Evolutionary conservation across 176 grass and related monocot species (phyloP).

Genomic region (Themeda triandra): DNA sequence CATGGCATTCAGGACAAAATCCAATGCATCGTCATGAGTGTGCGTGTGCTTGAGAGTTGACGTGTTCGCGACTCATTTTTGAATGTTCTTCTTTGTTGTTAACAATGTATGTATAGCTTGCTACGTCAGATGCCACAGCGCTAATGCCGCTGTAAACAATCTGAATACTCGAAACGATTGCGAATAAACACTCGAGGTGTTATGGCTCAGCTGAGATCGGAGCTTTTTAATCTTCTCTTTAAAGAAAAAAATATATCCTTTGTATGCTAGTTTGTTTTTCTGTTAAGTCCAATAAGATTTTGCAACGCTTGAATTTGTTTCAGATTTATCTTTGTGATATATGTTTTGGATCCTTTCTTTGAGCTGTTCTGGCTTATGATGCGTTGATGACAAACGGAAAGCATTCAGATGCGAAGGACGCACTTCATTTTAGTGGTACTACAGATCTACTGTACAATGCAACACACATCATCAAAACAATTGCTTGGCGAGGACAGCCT

Average conservation of each 20-base stretch:
- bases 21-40: background rate
- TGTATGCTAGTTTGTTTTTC: background rate
- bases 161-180: background rate
- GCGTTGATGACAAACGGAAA: background rate
- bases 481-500: background rate
- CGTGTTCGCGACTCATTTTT: background rate
- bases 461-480: slow-evolving; percentile 8
- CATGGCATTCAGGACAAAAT: background rate
- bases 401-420: background rate
- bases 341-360: no score
- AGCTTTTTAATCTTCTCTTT: background rate
- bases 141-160: slow-evolving; percentile 2
- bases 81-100: background rate
- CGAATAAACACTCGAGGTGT: background rate
- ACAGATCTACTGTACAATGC: background rate
- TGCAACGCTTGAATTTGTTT: background rate
- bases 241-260: background rate
- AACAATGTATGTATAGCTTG: slow-evolving; percentile 14
- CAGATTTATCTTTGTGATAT: background rate
- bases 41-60: background rate
- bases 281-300: background rate
- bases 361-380: background rate
- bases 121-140: background rate
- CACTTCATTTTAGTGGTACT: background rate
- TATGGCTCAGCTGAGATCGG: background rate